phyloP scores from a whole-genome alignment of 1,139 yeast species.

The Candida labiduridarum region DNA sequence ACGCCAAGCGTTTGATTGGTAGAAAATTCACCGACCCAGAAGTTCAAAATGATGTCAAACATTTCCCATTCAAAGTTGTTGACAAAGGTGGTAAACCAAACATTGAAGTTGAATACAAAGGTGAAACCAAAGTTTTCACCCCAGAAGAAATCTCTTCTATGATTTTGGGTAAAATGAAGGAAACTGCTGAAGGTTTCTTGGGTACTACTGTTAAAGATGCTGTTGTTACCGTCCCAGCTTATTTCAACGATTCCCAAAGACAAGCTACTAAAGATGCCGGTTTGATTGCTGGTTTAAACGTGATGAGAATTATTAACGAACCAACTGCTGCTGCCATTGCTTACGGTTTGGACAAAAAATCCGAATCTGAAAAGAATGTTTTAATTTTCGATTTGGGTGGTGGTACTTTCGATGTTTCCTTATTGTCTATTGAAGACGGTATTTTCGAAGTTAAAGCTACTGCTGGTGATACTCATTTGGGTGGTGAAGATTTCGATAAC shows the following conservation, averaged over 20 bases:
- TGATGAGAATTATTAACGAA: constrained; percentile 51
- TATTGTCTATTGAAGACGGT: constrained; percentile 93
- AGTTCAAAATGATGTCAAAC: constrained; percentile 45
- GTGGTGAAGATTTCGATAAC: constrained; percentile 78
- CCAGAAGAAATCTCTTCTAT: constrained; percentile 97
- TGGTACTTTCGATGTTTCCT: constrained; percentile 59
- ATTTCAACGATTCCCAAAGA: constrained; percentile 53
- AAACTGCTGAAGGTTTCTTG: constrained; percentile 49
- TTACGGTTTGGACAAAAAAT: constrained; percentile 51
- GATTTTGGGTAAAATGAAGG: constrained; percentile 75
- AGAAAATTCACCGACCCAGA: constrained; percentile 47
- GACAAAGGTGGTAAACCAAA: constrained; percentile 85
- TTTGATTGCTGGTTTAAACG: constrained; percentile 51
- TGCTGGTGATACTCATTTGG: constrained; percentile 98
- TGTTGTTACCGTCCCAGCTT: constrained; percentile 54
- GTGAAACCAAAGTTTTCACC: constrained; percentile 91
- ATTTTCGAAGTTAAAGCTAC: constrained; percentile 97
- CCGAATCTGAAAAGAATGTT: constrained; percentile 76
- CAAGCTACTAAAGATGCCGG: constrained; percentile 57
- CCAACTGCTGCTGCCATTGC: constrained; percentile 57
- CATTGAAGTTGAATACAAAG: constrained; percentile 92
- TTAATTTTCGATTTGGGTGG: constrained; percentile 54
- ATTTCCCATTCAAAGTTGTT: constrained; percentile 47
- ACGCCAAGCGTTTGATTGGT: constrained; percentile 87
- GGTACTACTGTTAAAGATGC: constrained; percentile 47